phyloP scores from a whole-genome alignment of 768 basidiomycete species.

The Mycena filopes region DNA sequence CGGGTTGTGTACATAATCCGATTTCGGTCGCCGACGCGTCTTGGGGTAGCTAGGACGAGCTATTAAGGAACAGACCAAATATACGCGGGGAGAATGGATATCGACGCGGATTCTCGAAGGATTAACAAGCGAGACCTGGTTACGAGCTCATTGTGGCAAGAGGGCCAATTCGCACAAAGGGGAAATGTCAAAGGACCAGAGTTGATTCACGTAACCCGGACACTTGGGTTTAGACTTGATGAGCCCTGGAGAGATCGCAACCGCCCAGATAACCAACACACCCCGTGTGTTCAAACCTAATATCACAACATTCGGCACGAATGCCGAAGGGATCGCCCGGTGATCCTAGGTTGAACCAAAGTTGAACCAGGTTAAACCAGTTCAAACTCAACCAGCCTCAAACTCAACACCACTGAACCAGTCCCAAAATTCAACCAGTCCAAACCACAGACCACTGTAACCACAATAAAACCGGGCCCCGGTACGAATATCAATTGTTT shows the following conservation, averaged over 20 bases:
- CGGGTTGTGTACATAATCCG: slow-evolving; percentile 23
- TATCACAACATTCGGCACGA: too few relatives aligned
- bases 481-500: background rate
- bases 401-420: too few relatives aligned
- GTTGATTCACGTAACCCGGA: slow-evolving; percentile 1
- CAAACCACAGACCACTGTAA: too few relatives aligned
- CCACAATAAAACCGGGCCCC: too few relatives aligned
- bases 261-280: slow-evolving; percentile 15
- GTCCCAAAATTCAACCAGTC: too few relatives aligned
- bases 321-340: too few relatives aligned
- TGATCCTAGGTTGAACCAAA: too few relatives aligned
- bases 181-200: background rate
- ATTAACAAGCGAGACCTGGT: slow-evolving; percentile 18
- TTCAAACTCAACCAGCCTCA: too few relatives aligned
- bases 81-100: slow-evolving; percentile 17
- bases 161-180: slow-evolving; percentile 5
- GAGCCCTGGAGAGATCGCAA: slow-evolving; percentile 24
- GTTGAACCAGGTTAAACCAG: too few relatives aligned
- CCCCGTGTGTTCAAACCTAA: too few relatives aligned
- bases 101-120: slow-evolving; percentile 13
- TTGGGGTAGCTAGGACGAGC: slow-evolving; percentile 23
- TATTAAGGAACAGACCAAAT: slow-evolving; percentile 14
- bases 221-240: slow-evolving; percentile 12
- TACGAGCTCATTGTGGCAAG: slow-evolving; percentile 7
- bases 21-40: background rate